Conservation (phyloP, 176 grass and related monocot species). For the Zea luxurians region DNA sequence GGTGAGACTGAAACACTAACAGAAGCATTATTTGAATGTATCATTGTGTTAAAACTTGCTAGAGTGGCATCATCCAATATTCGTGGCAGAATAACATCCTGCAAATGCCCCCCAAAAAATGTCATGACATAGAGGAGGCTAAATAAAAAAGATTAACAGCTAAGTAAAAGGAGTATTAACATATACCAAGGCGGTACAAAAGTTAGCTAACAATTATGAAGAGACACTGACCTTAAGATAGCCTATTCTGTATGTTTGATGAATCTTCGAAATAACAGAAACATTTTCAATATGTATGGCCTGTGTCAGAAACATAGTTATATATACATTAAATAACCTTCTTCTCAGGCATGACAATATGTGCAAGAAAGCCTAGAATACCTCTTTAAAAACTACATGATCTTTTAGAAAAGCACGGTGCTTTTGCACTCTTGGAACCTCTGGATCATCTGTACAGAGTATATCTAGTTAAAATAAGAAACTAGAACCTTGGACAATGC, state of each 20-base stretch:
- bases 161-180: conserved; percentile 23
- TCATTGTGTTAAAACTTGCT: conserved; percentile 81
- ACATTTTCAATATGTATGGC: conserved; percentile 89
- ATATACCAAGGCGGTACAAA: conserved; percentile 12
- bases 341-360: not conserved
- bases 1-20: conserved; percentile 60
- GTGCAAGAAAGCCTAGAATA: conserved; percentile 39
- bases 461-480: conserved; percentile 24
- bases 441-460: conserved; percentile 77
- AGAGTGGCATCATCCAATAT: conserved; percentile 85
- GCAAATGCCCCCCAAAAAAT: conserved; percentile 35
- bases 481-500: conserved; percentile 17
- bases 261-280: conserved; percentile 88
- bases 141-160: not conserved
- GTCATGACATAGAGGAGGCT: conserved; percentile 22
- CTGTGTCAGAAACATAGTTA: conserved; percentile 50
- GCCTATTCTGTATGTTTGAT: conserved; percentile 96
- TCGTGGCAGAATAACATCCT: conserved; percentile 97
- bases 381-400: conserved; percentile 99
- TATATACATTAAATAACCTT: conserved; percentile 27
- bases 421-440: conserved; percentile 76
- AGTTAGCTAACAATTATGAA: conserved; percentile 13
- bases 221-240: conserved; percentile 77
- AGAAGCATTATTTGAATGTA: conserved; percentile 87
- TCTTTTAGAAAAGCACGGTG: conserved; percentile 94